These are phyloP conservation scores for Boletus barrowsii DNA, from an alignment of 768 basidiomycete species.

Conservation along the genomic window DNA sequence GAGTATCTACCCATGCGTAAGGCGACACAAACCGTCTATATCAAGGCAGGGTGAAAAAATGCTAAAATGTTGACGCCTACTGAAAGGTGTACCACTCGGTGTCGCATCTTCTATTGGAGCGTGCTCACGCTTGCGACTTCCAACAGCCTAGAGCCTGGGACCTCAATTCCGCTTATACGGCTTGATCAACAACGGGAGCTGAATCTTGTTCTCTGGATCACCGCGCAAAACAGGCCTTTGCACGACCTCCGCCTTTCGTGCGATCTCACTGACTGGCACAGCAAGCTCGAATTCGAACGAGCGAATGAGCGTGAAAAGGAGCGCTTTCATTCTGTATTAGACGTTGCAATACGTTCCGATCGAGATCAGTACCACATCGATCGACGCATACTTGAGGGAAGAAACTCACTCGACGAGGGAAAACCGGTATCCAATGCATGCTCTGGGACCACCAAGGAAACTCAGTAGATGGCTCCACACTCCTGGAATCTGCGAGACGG, in stretches of 20 bases:
- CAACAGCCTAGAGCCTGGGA: no score
- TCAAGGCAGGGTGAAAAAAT: no score
- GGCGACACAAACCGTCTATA: no score
- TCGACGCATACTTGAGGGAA: not conserved
- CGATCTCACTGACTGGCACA: conserved; percentile 5
- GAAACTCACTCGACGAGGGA: conserved; percentile 53
- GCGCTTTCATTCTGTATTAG: conserved; percentile 4
- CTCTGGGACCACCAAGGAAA: conserved; percentile 62
- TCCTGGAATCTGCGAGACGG: conserved; percentile 47
- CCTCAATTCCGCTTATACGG: not conserved
- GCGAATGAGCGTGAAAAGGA: conserved; percentile 9
- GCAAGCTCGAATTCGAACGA: conserved; percentile 11
- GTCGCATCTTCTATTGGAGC: no score
- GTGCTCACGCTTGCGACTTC: no score
- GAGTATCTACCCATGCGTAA: no score
- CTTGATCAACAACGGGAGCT: conserved; percentile 12
- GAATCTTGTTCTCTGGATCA: not conserved
- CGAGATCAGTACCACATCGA: not conserved
- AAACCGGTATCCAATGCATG: conserved; percentile 70
- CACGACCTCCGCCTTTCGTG: not conserved
- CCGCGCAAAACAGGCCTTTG: conserved; percentile 4
- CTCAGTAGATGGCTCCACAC: conserved; percentile 58
- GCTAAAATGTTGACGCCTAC: no score
- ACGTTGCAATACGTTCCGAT: not conserved
- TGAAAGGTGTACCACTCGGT: no score